Conservation (phyloP, 2,329 filamentous ascomycete genomes). For the Trichophyton verrucosum region DNA sequence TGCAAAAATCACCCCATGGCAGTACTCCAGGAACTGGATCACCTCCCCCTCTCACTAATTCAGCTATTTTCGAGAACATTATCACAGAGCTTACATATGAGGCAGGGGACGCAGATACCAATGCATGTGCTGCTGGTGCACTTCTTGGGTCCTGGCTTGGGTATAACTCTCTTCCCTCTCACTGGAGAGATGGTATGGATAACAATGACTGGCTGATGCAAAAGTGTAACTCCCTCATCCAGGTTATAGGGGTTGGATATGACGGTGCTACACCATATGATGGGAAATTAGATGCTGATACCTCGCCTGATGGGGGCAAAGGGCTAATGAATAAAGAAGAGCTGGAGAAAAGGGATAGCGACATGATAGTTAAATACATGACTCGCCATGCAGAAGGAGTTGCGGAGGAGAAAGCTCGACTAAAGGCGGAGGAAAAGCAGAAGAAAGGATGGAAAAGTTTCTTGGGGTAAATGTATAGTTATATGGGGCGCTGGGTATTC, state of each 20-base stretch:
- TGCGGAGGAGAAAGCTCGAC: constrained; percentile 8
- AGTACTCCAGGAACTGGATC: neutral
- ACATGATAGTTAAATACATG: constrained; percentile 11
- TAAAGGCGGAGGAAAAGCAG: constrained; percentile 3
- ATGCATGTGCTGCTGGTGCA: constrained; percentile 42
- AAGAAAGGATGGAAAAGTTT: constrained; percentile 8
- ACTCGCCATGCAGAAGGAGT: constrained; percentile 4
- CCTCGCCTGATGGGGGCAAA: constrained; percentile 11
- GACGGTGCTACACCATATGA: neutral
- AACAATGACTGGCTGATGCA: constrained; percentile 14
- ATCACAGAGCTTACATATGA: constrained; percentile 40
- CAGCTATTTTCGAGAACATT: constrained; percentile 33
- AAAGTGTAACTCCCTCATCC: constrained; percentile 10
- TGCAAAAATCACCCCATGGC: constrained; percentile 21
- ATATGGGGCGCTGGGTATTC: neutral
- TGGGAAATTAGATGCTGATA: constrained; percentile 11
- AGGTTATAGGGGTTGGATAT: constrained; percentile 4
- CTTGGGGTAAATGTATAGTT: neutral
- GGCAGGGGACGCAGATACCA: constrained; percentile 45
- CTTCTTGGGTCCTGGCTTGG: constrained; percentile 40
- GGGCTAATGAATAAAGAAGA: constrained; percentile 12
- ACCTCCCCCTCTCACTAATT: neutral
- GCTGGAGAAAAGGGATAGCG: constrained; percentile 8
- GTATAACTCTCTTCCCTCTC: constrained; percentile 34
- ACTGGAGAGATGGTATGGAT: constrained; percentile 39